Evolutionary conservation across 371 early-diverging fungal species (phyloP).

Genomic region (Umbelopsis sp.): DNA sequence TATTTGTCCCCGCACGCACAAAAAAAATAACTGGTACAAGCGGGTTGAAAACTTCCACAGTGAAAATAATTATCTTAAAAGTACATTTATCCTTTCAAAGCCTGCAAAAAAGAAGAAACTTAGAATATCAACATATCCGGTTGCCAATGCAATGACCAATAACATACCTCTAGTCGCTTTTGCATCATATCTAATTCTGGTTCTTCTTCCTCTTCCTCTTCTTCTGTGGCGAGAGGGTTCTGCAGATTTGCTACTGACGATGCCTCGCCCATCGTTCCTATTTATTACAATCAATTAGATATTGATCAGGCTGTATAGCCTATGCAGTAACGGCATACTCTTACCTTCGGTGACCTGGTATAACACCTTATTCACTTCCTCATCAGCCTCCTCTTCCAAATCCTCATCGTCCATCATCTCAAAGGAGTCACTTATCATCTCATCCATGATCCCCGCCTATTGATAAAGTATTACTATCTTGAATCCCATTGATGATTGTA

Average conservation of each 20-base stretch:
- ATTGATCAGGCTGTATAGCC: background rate
- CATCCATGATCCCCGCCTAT: slow-evolving; percentile 93
- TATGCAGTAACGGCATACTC: background rate
- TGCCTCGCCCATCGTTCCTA: slow-evolving; percentile 76
- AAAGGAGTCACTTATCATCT: slow-evolving; percentile 93
- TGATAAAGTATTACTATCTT: slow-evolving; percentile 3
- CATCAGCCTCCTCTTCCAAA: slow-evolving; percentile 93
- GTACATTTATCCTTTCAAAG: slow-evolving; percentile 37
- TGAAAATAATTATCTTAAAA: background rate
- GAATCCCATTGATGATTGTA: too few species aligned
- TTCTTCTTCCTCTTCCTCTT: slow-evolving; percentile 69
- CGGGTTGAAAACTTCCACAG: background rate
- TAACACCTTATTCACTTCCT: slow-evolving; percentile 89
- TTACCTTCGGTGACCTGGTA: slow-evolving; percentile 88
- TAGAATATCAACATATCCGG: background rate
- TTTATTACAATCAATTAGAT: background rate
- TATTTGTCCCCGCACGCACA: background rate
- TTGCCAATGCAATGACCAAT: background rate
- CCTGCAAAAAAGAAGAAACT: slow-evolving; percentile 23
- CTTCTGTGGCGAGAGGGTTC: slow-evolving; percentile 57
- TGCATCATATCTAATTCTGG: slow-evolving; percentile 85
- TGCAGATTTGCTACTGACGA: slow-evolving; percentile 62
- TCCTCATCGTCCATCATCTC: slow-evolving; percentile 89
- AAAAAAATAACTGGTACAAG: background rate
- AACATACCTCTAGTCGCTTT: slow-evolving; percentile 74